These are phyloP conservation scores for Ceratocystis destructans DNA, from an alignment of 2,329 filamentous ascomycete genomes.

Conservation along the genomic window DNA sequence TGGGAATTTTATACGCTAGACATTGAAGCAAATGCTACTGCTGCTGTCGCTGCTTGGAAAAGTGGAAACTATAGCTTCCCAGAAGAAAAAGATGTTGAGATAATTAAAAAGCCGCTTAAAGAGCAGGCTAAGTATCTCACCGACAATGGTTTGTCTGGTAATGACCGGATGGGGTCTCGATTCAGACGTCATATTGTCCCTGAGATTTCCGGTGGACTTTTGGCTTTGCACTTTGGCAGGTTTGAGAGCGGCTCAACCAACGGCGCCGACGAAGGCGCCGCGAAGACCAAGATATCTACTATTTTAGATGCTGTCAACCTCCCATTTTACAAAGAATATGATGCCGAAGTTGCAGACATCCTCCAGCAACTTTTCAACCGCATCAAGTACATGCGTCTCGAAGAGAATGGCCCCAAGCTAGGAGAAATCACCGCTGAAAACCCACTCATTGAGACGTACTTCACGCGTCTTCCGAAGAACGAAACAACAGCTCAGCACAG, in stretches of 20 bases:
- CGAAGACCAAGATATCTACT: conserved; percentile 40
- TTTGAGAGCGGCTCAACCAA: conserved; percentile 35
- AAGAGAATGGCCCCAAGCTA: conserved; percentile 75
- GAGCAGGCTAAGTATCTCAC: conserved; percentile 49
- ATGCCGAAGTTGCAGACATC: conserved; percentile 67
- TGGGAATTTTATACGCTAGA: conserved; percentile 93
- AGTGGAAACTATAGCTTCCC: conserved; percentile 43
- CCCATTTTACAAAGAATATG: conserved; percentile 82
- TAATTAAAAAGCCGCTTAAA: conserved; percentile 16
- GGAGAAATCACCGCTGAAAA: conserved; percentile 64
- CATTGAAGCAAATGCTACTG: conserved; percentile 56
- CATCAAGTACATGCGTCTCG: conserved; percentile 88
- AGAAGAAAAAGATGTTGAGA: conserved; percentile 27
- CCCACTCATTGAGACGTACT: conserved; percentile 86
- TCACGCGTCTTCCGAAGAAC: conserved; percentile 74
- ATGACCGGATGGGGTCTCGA: conserved; percentile 64
- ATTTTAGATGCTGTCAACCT: conserved; percentile 77
- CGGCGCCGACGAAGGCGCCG: conserved; percentile 32
- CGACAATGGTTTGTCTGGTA: conserved; percentile 55
- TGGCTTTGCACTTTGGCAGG: conserved; percentile 26
- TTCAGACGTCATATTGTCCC: conserved; percentile 61
- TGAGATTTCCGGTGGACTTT: conserved; percentile 43
- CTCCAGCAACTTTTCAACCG: conserved; percentile 86
- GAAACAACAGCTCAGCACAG: conserved; percentile 63
- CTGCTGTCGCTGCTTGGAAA: conserved; percentile 58